Base-by-base conservation (phyloP, 208 protist genomes). In the Leishmania lainsoni region DNA sequence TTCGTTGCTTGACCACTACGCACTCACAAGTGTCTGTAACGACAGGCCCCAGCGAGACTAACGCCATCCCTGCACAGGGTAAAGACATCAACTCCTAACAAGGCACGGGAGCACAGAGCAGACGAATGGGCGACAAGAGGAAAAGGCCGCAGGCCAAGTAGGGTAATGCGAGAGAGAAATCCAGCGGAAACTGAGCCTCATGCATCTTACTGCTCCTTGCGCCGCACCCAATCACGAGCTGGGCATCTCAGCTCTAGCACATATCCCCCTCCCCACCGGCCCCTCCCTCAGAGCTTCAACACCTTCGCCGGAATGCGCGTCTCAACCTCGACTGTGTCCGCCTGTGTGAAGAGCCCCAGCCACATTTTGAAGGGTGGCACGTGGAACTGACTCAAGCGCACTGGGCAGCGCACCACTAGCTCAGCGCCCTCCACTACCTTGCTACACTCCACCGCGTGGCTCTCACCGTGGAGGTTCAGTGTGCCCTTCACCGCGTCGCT, bases 391-490 rank as follows among this genome's bases (percentile, higher is more conserved):
- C 81, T 83, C 59, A 95, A 76, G 75, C 88, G 84, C 61, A 98
- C 84, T 4, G 93, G 93, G 80, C 94, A 98, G 52, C 87, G 89
- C 75, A 98, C 92, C 9, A 96, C 83, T 66, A 98, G 81, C 80
- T 96, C 91, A 49, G 88, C 83, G n/a, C 88, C 92, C 59, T 95
- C 92, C 70, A 95, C 70, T 61, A 70, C 63, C 80, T 96, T 96
- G 26, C 59, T 82, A 79, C 95, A 98, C 48, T 70, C 71, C 49
- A 98, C 83, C 35, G 74, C 4, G 65, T 92, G 88, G 32, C 77
- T 89, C 72, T 88, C 89, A 0, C 95, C 95, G 69, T 82, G 91
- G 66, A 98, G 78, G 45, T 81, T 75, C 52, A 98, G 88, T 29
- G 76, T 84, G 32, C 95, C 95, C 22, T 59, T 54, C 52, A 98